Evolutionary conservation across 2,329 filamentous ascomycete species (phyloP).

Genomic region (Penicillium sp.): DNA sequence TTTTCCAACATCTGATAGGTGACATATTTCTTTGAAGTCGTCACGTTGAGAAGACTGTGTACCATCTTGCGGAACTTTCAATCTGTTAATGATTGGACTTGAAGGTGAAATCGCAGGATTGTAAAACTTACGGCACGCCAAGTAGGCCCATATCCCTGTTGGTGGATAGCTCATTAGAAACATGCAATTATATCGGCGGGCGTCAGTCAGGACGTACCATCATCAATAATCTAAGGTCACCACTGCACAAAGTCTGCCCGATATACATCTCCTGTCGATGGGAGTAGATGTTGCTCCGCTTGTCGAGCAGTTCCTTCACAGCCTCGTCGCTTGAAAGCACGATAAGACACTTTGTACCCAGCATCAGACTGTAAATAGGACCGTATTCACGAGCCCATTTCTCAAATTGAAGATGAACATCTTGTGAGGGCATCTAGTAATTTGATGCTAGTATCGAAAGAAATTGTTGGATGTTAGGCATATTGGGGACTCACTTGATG

Average conservation of each 20-base stretch:
- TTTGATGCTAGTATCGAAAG: no score
- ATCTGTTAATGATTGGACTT: constrained; percentile 1
- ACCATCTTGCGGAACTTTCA: constrained; percentile 42
- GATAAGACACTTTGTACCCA: constrained; percentile 57
- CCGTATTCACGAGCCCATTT: constrained; percentile 62
- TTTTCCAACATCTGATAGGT: constrained; percentile 64
- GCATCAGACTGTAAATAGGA: constrained; percentile 58
- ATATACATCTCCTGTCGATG: constrained; percentile 55
- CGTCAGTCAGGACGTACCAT: constrained; percentile 30
- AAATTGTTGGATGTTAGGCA: background rate
- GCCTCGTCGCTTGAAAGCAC: constrained; percentile 54
- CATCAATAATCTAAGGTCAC: constrained; percentile 38
- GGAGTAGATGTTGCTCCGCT: constrained; percentile 58
- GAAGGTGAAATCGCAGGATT: background rate
- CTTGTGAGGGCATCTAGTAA: constrained; percentile 48
- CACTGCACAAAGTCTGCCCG: constrained; percentile 44
- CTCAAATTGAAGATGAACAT: constrained; percentile 55
- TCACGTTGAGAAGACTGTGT: constrained; percentile 57
- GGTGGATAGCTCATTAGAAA: background rate
- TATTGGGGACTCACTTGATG: constrained; percentile 40
- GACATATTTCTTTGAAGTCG: constrained; percentile 56
- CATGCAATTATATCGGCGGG: background rate
- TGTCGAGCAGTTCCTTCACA: constrained; percentile 61
- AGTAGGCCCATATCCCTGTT: constrained; percentile 35
- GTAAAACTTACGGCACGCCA: constrained; percentile 32